These are phyloP conservation scores for Metarhizium guizhouense DNA, from an alignment of 2,329 filamentous ascomycete genomes.

Conservation along the genomic window DNA sequence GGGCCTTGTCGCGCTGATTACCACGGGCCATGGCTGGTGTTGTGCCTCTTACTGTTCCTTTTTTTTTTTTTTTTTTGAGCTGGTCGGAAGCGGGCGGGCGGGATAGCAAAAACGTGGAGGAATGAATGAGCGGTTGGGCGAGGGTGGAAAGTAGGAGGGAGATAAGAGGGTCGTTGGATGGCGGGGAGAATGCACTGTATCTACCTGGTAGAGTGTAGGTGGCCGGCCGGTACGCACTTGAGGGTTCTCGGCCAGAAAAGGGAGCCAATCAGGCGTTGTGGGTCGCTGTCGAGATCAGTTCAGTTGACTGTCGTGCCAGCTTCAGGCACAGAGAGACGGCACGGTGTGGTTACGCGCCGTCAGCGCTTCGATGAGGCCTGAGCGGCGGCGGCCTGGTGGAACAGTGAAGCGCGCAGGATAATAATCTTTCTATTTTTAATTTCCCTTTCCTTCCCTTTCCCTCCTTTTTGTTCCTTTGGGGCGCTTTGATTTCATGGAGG, in stretches of 20 bases:
- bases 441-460: neutral
- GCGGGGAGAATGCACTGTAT: neutral
- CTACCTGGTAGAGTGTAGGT: neutral
- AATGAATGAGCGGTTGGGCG: neutral
- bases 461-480: neutral
- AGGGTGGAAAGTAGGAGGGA: neutral
- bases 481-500: too few species aligned
- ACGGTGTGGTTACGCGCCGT: neutral
- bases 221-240: neutral
- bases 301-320: neutral
- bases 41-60: neutral
- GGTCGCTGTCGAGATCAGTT: neutral
- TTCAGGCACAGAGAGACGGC: neutral
- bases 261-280: neutral
- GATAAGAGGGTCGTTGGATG: neutral
- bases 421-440: neutral
- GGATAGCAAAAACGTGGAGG: neutral
- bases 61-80: neutral
- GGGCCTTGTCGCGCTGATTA: conserved; percentile 90
- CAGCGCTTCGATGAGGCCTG: too few species aligned
- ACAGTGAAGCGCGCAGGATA: neutral
- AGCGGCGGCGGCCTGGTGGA: neutral
- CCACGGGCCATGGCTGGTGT: conserved; percentile 67
- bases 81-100: neutral
- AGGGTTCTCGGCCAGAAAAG: neutral